Evolutionary conservation across 257 asterid species (phyloP).

Genomic region (Solanum clarkiae): DNA sequence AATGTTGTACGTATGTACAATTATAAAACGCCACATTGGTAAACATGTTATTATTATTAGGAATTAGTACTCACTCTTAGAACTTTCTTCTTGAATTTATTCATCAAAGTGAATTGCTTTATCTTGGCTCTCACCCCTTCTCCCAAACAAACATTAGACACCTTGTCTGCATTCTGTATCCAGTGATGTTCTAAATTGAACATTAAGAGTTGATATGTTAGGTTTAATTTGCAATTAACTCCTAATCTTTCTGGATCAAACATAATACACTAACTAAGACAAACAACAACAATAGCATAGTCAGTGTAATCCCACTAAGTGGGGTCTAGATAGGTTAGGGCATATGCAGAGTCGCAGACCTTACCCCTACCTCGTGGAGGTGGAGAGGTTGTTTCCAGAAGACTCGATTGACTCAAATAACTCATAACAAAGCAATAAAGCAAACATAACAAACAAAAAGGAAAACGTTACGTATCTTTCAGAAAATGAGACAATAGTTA

Average conservation of each 20-base stretch:
- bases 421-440: background rate
- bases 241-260: background rate
- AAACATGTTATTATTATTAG: background rate
- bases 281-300: background rate
- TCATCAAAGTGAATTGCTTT: slow-evolving; percentile 82
- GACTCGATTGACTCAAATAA: background rate
- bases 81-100: slow-evolving; percentile 79
- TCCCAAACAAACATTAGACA: slow-evolving; percentile 53
- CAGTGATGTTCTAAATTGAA: slow-evolving; percentile 33
- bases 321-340: background rate
- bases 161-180: slow-evolving; percentile 64
- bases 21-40: background rate
- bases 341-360: too few relatives aligned
- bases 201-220: background rate
- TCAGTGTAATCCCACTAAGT: background rate
- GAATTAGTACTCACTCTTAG: slow-evolving; percentile 39
- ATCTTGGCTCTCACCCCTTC: slow-evolving; percentile 62
- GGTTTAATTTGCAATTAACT: background rate
- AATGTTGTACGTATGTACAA: background rate
- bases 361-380: background rate
- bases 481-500: background rate
- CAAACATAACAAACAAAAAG: background rate
- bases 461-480: background rate
- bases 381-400: background rate
- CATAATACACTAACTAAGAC: background rate